Percentiles rank a stretch among this genome's conserved stretches.
Evolutionary conservation across 179 eudicot genomes (phyloP).

Genomic region (Beta corolliflora): DNA sequence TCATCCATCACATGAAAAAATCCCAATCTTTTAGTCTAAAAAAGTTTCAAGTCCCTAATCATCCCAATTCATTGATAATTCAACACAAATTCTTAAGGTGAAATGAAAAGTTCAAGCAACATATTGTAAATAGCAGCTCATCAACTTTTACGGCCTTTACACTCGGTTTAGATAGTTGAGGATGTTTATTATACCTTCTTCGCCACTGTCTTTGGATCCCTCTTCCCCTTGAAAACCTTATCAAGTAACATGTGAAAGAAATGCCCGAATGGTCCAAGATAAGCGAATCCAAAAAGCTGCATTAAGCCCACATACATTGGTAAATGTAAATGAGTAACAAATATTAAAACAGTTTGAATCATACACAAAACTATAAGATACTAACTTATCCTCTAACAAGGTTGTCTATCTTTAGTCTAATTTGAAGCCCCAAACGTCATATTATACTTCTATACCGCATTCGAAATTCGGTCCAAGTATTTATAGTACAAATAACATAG

Average conservation of each 20-base stretch:
- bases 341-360: not conserved
- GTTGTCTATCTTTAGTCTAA: not conserved
- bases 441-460: not conserved
- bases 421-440: not conserved
- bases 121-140: not conserved
- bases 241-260: constrained; percentile 73
- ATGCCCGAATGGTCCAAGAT: constrained; percentile 96
- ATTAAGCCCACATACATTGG: constrained; percentile 21
- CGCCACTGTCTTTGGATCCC: constrained; percentile 83
- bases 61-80: not conserved
- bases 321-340: not conserved
- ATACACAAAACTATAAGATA: constrained; percentile 1
- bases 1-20: not conserved
- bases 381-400: not conserved
- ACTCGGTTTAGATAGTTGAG: not conserved
- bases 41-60: not conserved
- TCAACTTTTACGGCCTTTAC: not conserved
- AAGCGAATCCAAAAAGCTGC: constrained; percentile 85
- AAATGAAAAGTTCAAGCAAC: not conserved
- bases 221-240: constrained; percentile 83
- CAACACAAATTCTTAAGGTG: not conserved
- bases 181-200: constrained; percentile 67
- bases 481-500: not conserved
- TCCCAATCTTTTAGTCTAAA: not conserved
- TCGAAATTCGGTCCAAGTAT: not conserved